Evolutionary conservation across 2,329 filamentous ascomycete species (phyloP).

Genomic region (Albifimbria verrucaria): DNA sequence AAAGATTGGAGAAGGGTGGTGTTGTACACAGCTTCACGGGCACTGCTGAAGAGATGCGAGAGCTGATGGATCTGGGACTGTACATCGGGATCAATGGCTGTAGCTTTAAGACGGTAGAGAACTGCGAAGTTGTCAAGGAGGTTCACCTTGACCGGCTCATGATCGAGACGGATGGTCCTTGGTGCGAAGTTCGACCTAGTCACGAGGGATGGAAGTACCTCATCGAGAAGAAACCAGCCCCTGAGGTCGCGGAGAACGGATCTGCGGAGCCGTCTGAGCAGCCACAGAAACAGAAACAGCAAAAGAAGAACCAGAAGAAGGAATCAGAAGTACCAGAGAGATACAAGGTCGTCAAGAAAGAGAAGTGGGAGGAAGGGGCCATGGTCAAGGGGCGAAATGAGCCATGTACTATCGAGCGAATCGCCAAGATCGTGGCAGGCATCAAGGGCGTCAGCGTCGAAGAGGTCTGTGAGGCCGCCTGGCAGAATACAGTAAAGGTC

Average conservation of each 20-base stretch:
- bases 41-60: slow-evolving; percentile 76
- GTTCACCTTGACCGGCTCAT: slow-evolving; percentile 79
- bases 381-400: slow-evolving; percentile 98
- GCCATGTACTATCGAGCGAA: slow-evolving; percentile 78
- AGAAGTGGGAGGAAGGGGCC: slow-evolving; percentile 81
- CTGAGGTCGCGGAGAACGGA: slow-evolving; percentile 21
- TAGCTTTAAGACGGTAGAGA: slow-evolving; percentile 91
- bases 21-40: slow-evolving; percentile 97
- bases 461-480: slow-evolving; percentile 81
- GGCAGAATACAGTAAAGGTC: slow-evolving; percentile 76
- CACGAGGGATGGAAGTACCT: slow-evolving; percentile 80
- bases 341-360: slow-evolving; percentile 89
- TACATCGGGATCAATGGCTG: slow-evolving; percentile 97
- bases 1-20: slow-evolving; percentile 68
- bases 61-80: slow-evolving; percentile 75
- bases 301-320: slow-evolving; percentile 53
- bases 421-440: slow-evolving; percentile 83
- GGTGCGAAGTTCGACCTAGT: slow-evolving; percentile 89
- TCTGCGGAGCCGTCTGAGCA: slow-evolving; percentile 9
- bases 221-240: slow-evolving; percentile 36
- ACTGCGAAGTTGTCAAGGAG: slow-evolving; percentile 77
- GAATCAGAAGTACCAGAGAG: slow-evolving; percentile 66
- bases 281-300: slow-evolving; percentile 28
- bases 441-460: slow-evolving; percentile 79
- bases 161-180: slow-evolving; percentile 96